Conservation (phyloP, 441 rosid genomes). For the Macaranga tanarius region DNA sequence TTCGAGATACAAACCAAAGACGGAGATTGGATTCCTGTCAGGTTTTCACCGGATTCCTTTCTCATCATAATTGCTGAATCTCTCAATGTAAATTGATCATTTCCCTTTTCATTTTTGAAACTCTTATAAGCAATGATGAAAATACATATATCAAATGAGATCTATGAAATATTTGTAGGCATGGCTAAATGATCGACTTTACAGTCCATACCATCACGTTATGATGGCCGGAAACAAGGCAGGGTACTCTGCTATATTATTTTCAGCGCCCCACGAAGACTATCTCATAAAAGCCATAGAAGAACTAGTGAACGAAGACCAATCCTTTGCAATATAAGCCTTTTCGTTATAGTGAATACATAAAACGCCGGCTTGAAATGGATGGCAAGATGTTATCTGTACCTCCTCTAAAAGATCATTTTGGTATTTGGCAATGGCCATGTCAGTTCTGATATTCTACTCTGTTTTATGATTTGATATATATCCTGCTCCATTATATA, state of each 20-base stretch:
- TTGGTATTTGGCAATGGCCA: background rate
- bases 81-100: conserved; percentile 11
- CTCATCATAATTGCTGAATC: conserved; percentile 25
- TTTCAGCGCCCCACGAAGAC: conserved; percentile 25
- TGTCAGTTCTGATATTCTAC: too few species aligned
- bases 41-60: background rate
- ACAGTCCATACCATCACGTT: conserved; percentile 22
- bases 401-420: conserved; percentile 18
- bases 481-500: too few species aligned
- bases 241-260: conserved; percentile 24
- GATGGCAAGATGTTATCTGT: conserved; percentile 6
- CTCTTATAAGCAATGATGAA: too few species aligned
- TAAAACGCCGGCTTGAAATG: conserved; percentile 13
- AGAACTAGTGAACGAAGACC: conserved; percentile 28
- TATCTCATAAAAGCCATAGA: conserved; percentile 24
- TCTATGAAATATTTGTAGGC: conserved; percentile 14
- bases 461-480: too few species aligned
- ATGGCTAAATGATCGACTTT: conserved; percentile 25
- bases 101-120: too few species aligned
- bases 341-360: conserved; percentile 19
- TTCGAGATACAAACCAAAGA: conserved; percentile 46
- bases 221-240: conserved; percentile 27
- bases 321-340: conserved; percentile 33
- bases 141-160: too few species aligned
- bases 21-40: conserved; percentile 47